Base-by-base conservation (phyloP, 1,139 yeast species). In the Saccharomycopsis hybrid region DNA sequence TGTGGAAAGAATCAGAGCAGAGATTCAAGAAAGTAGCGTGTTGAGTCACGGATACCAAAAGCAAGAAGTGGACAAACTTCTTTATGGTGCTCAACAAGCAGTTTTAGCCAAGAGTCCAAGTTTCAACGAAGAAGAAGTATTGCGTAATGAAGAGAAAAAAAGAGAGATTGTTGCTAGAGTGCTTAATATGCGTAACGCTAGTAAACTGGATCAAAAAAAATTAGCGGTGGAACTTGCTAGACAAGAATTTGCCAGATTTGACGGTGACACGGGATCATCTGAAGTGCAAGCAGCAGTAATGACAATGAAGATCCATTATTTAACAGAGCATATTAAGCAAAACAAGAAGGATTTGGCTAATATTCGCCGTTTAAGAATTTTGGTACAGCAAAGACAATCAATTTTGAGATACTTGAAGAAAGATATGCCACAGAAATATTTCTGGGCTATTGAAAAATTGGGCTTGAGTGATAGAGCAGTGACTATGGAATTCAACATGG, bases 211-310 rank as follows among this genome's bases (percentile, higher is more conserved):
- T 57, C 72, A 73, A 54, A 72, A 76, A 62, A 77, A 77, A 57
- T 64, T 79, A 58, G 87, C 90, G 27, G 70, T 78, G 5, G 66
- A 68, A 47, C 65, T 84, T 52, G 96, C 97, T 0, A 75, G 80
- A 50, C 69, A 76, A 58, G 97, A 89, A 67, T 89, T 92, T 65
- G 81, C 79, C 58, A 76, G 96, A 61, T 75, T 77, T 56, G 88
- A 82, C 47, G 96, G 96, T 47, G 97, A 92, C 64, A 87, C 97
- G 0, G 97, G 95, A 1, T 86, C 96, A 0, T 81, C 96, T 47
- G 97, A 90, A 68, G 97, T 89, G 31, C 97, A 90, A 66, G 96
- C 97, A 1, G 97, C 97, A 1, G 77, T 87, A 32, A 70, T 83
- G 68, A 88, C 97, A 1, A 82, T 87, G 50, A 79, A 79, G 60